Conservation (phyloP, 805 yeast species). For the Zygosaccharomyces gambellarensis region DNA sequence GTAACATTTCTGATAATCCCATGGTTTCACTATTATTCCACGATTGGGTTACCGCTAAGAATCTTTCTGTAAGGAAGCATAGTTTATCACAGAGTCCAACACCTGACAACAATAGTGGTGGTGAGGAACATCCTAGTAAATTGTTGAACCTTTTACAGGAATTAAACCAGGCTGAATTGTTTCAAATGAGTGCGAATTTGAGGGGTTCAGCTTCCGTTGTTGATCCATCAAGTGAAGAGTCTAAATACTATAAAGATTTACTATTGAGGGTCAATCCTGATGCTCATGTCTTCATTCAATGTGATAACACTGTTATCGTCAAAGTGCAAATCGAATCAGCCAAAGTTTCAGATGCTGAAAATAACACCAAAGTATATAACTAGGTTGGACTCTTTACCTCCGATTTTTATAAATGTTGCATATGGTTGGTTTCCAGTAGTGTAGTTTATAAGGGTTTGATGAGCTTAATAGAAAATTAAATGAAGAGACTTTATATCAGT, state of each 20-base stretch:
- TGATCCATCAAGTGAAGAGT: constrained; percentile 42
- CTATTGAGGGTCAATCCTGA: constrained; percentile 61
- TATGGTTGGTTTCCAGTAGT: too few relatives aligned
- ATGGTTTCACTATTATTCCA: constrained; percentile 79
- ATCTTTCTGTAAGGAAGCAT: constrained; percentile 32
- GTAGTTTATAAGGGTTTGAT: background rate
- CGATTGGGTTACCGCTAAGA: constrained; percentile 76
- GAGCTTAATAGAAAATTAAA: background rate
- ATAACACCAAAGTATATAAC: constrained; percentile 42
- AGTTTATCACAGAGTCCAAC: constrained; percentile 30
- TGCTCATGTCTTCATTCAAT: constrained; percentile 62
- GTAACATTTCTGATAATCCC: constrained; percentile 65
- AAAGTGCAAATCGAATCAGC: constrained; percentile 62
- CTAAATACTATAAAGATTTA: constrained; percentile 54
- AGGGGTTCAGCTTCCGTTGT: constrained; percentile 65
- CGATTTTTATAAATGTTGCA: background rate
- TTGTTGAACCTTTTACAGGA: constrained; percentile 61
- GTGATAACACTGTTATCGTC: constrained; percentile 61
- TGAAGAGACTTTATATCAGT: background rate
- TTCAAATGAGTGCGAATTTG: constrained; percentile 77
- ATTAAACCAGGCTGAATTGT: constrained; percentile 72
- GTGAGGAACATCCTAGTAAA: constrained; percentile 36
- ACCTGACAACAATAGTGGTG: constrained; percentile 25
- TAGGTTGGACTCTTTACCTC: constrained; percentile 9
- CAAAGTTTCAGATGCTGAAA: constrained; percentile 73